Conservation (phyloP, 257 asterid genomes). For the Solanum megistacrolobum region DNA sequence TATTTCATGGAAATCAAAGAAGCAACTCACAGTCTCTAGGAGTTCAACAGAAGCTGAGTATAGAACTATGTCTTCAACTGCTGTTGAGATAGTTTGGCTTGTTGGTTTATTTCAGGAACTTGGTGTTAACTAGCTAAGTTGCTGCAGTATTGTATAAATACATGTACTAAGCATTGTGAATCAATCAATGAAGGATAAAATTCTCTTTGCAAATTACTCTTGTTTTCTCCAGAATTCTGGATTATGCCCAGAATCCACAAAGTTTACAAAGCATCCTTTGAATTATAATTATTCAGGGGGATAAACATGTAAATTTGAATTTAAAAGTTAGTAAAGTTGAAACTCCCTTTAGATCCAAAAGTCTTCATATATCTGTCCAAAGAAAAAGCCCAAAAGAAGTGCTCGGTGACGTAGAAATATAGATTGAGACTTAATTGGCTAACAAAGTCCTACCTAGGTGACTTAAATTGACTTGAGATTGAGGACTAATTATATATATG, state of each 20-base stretch:
- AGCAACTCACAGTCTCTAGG: background rate
- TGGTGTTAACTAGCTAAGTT: background rate
- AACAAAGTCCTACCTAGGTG: background rate
- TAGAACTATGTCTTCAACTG: too few relatives aligned
- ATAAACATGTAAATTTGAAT: background rate
- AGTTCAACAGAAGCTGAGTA: background rate
- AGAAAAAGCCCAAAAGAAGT: background rate
- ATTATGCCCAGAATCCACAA: too few relatives aligned
- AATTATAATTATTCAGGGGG: background rate
- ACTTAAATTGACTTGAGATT: background rate
- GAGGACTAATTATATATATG: background rate
- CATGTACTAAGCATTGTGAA: too few relatives aligned
- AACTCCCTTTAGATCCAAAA: background rate
- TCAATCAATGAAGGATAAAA: too few relatives aligned
- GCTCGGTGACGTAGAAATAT: background rate
- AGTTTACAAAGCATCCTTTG: background rate
- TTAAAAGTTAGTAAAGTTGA: background rate
- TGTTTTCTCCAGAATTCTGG: too few relatives aligned
- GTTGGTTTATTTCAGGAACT: too few relatives aligned
- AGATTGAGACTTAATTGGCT: background rate
- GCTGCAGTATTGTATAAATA: too few relatives aligned
- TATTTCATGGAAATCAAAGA: too few relatives aligned
- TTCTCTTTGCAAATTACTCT: too few relatives aligned
- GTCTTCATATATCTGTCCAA: background rate
- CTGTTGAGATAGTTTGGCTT: background rate